Evolutionary conservation across 1,284 basidiomycete species (phyloP).

Genomic region (Melanopsichium pennsylvanicum): DNA sequence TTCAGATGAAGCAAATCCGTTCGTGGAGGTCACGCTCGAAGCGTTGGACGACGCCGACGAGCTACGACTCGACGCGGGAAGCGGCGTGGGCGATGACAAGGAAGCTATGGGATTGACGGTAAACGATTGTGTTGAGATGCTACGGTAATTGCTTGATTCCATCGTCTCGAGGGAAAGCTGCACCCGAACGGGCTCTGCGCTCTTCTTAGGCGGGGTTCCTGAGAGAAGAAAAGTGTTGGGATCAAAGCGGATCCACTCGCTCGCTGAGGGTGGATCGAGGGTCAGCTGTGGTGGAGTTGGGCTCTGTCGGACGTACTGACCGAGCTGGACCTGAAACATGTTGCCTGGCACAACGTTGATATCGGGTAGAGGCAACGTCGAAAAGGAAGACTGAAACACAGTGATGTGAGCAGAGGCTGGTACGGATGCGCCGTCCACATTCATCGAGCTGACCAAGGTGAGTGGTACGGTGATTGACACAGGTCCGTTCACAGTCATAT

Average conservation of each 20-base stretch:
- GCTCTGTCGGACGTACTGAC: constrained; percentile 22
- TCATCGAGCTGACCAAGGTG: constrained; percentile 66
- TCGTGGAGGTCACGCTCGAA: constrained; percentile 5
- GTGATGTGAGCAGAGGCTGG: constrained; percentile 55
- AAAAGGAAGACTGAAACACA: constrained; percentile 40
- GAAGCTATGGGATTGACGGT: constrained; percentile 9
- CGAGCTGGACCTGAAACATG: constrained; percentile 32
- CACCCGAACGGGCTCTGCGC: constrained; percentile 8
- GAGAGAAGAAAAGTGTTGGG: constrained; percentile 62
- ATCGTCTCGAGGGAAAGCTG: constrained; percentile 18
- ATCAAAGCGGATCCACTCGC: constrained; percentile 67
- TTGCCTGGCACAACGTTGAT: constrained; percentile 29
- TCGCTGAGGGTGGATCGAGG: constrained; percentile 46
- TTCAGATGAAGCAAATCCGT: constrained; percentile 13
- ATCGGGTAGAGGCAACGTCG: constrained; percentile 16
- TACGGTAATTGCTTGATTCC: not conserved
- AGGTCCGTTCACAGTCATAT: constrained; percentile 58
- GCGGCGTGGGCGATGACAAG: constrained; percentile 10
- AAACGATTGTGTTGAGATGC: constrained; percentile 13
- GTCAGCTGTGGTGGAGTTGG: constrained; percentile 10
- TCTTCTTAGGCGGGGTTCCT: constrained; percentile 50
- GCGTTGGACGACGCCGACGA: not conserved
- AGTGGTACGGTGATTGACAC: constrained; percentile 70
- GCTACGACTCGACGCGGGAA: constrained; percentile 8
- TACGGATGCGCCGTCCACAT: constrained; percentile 9